Base-by-base conservation (phyloP, 176 grass and related monocot species). In the Bromus sterilis region DNA sequence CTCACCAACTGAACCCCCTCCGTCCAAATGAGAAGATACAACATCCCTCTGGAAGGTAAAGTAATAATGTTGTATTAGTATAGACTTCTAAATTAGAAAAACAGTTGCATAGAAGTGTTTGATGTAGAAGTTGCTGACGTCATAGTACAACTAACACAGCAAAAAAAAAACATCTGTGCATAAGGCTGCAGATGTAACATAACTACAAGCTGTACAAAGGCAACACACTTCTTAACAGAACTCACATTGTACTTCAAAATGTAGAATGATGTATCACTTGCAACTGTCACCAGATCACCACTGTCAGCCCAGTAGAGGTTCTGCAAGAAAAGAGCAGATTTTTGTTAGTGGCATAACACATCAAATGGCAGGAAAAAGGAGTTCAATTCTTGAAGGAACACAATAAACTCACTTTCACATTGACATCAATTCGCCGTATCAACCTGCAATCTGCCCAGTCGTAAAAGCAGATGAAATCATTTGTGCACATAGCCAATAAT, bases 261-360 rank as follows among this genome's bases (percentile, higher is more conserved):
- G 86, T 98, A 98, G 72, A 98, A 98, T 56, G 96, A 95, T 59
- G 96, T 86, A 55, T 91, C 91, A 66, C 96, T 95, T 88, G 96
- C 93, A 86, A 98, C 93, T 68, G 91, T 87, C 70, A 98, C 92
- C 56, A 98, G 81, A 83, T 95, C 96, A 77, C 96, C 96, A 44
- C 96, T 98, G 42, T 98, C 96, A 1, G 93, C 96, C 96, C 96
- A 98, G 77, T 98, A 95, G 31, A 98, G 86, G 85, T 98, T 98
- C 96, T 98, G 81, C 78, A 93, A 76, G 10, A 35, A 55, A 1
- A 83, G 26, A 62, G 61, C 6, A 48, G 23, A 14, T 31, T 2
- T 39, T 64, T 64, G 77, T 81, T 39, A 78, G 78, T 30, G 42
- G 2, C 72, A 65, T 42, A 58, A 15, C 28, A 72, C 71, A 72